Percentiles rank a stretch among this genome's conserved stretches.
Conservation (phyloP, 176 grass and related monocot genomes). For the Oryza meridionalis region DNA sequence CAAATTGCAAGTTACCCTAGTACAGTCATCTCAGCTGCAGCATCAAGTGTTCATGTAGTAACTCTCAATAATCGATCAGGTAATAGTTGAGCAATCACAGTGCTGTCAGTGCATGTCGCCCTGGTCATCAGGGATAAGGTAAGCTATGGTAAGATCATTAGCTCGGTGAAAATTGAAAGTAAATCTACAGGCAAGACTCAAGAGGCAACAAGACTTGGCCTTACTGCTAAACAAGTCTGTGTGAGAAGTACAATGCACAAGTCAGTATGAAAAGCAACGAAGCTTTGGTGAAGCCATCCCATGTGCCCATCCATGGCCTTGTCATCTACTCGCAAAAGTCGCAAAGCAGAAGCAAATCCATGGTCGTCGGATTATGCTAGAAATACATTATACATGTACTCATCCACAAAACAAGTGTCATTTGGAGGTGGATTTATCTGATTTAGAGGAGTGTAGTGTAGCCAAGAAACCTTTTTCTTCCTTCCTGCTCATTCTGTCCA, state of each 20-base stretch:
- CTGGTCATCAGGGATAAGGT: background rate
- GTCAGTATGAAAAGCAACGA: background rate
- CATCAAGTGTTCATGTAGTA: background rate
- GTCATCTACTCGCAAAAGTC: background rate
- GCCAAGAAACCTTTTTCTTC: background rate
- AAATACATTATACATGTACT: background rate
- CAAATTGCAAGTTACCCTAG: no score
- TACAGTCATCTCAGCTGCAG: no score
- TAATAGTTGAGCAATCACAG: background rate
- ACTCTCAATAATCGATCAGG: no score
- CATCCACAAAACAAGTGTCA: background rate
- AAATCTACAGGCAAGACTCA: background rate
- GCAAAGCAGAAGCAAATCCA: background rate
- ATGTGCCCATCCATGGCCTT: background rate
- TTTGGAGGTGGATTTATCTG: background rate
- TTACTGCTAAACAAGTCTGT: background rate
- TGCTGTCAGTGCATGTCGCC: background rate
- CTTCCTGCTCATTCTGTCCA: background rate
- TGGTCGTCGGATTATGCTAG: background rate
- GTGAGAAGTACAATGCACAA: background rate
- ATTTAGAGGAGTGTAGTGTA: background rate
- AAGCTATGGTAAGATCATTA: background rate
- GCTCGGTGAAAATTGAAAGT: background rate
- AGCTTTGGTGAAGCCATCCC: constrained; percentile 3
- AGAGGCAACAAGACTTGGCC: background rate